A percentile compares a stretch with the other conserved stretches of the same genome.
Evolutionary conservation across 2,329 filamentous ascomycete genomes (phyloP).

Genomic region (Delphinella strobiligena): DNA sequence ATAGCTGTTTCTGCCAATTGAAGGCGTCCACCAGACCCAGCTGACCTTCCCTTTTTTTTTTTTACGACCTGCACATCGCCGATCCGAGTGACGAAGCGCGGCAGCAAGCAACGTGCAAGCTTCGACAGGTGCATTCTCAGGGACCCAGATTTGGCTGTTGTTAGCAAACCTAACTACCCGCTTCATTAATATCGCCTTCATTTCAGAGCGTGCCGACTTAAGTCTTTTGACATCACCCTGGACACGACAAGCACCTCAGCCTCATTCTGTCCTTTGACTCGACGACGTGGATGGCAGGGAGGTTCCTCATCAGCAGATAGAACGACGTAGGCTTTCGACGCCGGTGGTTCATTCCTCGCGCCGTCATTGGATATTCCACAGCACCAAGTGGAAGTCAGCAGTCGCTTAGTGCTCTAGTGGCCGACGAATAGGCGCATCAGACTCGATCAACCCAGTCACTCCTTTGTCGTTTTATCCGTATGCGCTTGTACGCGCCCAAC

Average conservation of each 20-base stretch:
- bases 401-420: not conserved
- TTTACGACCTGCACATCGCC: not conserved
- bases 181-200: too few species aligned
- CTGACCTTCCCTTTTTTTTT: too few species aligned
- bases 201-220: too few species aligned
- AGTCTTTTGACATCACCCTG: too few species aligned
- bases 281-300: not conserved
- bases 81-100: not conserved
- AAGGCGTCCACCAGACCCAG: not conserved
- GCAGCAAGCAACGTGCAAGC: not conserved
- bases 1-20: not conserved
- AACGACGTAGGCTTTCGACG: not conserved
- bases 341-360: not conserved
- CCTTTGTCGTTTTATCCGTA: not conserved
- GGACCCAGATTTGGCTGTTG: not conserved
- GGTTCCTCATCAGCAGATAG: not conserved
- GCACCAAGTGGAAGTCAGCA: not conserved
- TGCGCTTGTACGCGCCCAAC: conserved; percentile 4
- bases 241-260: too few species aligned
- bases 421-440: not conserved
- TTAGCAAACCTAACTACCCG: too few species aligned
- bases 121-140: not conserved
- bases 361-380: not conserved
- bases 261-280: too few species aligned
- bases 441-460: not conserved